Conservation (phyloP, 78 protist species). For the Dictyostelium discoideum region DNA sequence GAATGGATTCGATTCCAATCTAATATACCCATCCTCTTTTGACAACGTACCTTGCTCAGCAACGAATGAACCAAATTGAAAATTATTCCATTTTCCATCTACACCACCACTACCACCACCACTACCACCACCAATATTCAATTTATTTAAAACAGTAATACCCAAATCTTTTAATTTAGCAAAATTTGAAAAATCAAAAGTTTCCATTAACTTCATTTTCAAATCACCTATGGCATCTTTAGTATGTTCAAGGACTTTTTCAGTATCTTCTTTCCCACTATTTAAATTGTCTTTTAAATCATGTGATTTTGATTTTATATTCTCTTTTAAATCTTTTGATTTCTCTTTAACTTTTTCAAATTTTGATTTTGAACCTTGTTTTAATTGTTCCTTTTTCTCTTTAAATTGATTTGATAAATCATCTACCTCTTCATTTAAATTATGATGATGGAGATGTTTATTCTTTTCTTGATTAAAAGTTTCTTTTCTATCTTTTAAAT, state of each 20-base stretch:
- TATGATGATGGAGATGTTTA: too few species aligned
- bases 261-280: neutral
- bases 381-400: neutral
- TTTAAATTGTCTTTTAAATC: neutral
- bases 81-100: neutral
- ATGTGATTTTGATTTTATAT: neutral
- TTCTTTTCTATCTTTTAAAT: neutral
- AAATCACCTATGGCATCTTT: neutral
- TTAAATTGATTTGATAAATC: neutral
- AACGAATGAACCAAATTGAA: constrained; percentile 16
- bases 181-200: neutral
- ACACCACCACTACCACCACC: neutral
- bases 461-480: neutral
- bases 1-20: constrained; percentile 48
- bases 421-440: too few species aligned
- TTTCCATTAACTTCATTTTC: neutral
- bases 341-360: neutral
- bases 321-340: neutral
- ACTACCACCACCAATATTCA: neutral
- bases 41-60: constrained; percentile 9
- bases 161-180: neutral
- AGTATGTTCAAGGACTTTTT: neutral
- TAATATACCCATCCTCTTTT: neutral
- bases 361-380: neutral
- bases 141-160: neutral